Evolutionary conservation across 1,139 yeast genomes (phyloP), one percentile per base, ranked within the genome.

Genomic region (Schwanniomyces etchellsii): DNA sequence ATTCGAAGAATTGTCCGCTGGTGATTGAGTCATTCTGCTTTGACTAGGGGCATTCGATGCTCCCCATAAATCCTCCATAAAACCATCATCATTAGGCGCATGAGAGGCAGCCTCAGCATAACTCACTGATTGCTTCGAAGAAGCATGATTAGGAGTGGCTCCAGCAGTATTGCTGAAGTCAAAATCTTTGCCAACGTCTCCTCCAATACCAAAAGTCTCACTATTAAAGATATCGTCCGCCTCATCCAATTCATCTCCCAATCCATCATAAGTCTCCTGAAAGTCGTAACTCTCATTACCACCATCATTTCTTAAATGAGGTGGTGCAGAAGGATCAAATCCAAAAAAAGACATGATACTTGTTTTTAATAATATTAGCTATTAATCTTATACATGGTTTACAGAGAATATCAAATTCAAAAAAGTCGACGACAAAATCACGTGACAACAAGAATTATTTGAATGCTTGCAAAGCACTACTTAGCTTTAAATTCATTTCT

Each of bases 241-340:
- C 40, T 82, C 93, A 27, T 70, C 71, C 29, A 74, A 69, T 37
- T 69, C 69, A 18, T 74, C 84, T 2, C 88, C 91, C 35, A 82
- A 69, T 3, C 89, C 89, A 40, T 81, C 85, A 50, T 83, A 84
- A 12, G 94, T 80, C 32, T 86, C 94, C 45, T 85, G 93, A 49
- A 84, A 88, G 48, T 83, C 93, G 45, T 71, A 74, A 3, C 62
- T 58, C 37, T 70, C 60, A 21, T 45, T 34, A 27, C 26, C 29
- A 27, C 28, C 33, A 33, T 23, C 27, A 29, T 17, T 35, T 22
- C 39, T 37, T 27, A 24, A 40, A 28, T 38, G 52, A 31, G 66
- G 66, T 6, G 75, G 70, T 11, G 58, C 70, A 39, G 52, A 45
- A 16, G 71, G 63, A 45, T 74, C 77, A 48, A 74, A 73, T 27